Percentiles rank a stretch among this genome's conserved stretches.
Evolutionary conservation across 768 basidiomycete genomes (phyloP).

Genomic region (Lanmaoa rubissima): DNA sequence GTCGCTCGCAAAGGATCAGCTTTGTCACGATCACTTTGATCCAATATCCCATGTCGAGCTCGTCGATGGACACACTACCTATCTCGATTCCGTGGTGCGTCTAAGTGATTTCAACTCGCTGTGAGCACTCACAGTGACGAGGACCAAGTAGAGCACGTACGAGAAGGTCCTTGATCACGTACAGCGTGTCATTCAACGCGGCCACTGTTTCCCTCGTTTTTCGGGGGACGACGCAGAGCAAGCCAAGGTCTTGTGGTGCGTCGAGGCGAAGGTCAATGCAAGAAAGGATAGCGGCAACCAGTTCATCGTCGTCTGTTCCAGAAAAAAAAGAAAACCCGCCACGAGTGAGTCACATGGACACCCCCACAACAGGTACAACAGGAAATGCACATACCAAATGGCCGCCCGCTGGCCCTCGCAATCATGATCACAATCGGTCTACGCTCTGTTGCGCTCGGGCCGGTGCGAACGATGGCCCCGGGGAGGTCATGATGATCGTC

Average conservation of each 20-base stretch:
- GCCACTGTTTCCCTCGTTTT: constrained; percentile 3
- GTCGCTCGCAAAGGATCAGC: not conserved
- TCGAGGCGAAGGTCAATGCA: constrained; percentile 7
- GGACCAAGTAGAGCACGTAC: constrained; percentile 2
- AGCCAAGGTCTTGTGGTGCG: constrained; percentile 9
- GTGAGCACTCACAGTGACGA: not conserved
- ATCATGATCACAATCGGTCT: constrained; percentile 7
- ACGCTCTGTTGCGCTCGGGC: not conserved
- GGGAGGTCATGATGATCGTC: not conserved
- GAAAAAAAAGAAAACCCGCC: not conserved
- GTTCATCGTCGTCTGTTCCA: constrained; percentile 9
- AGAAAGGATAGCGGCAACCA: constrained; percentile 6
- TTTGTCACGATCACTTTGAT: constrained; percentile 1
- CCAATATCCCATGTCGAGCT: constrained; percentile 24
- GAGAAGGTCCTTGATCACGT: not conserved
- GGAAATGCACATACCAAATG: constrained; percentile 14
- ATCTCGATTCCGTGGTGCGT: constrained; percentile 1
- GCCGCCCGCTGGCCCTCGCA: not conserved
- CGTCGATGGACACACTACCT: not conserved
- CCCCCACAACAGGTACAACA: not conserved
- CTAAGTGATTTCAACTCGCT: not conserved
- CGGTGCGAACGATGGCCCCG: not conserved
- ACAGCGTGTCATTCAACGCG: constrained; percentile 2
- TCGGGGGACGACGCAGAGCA: constrained; percentile 6
- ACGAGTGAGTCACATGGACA: not conserved